phyloP scores from a whole-genome alignment of 139 green algal genomes.

The Mesotaenium endlicherianum region DNA sequence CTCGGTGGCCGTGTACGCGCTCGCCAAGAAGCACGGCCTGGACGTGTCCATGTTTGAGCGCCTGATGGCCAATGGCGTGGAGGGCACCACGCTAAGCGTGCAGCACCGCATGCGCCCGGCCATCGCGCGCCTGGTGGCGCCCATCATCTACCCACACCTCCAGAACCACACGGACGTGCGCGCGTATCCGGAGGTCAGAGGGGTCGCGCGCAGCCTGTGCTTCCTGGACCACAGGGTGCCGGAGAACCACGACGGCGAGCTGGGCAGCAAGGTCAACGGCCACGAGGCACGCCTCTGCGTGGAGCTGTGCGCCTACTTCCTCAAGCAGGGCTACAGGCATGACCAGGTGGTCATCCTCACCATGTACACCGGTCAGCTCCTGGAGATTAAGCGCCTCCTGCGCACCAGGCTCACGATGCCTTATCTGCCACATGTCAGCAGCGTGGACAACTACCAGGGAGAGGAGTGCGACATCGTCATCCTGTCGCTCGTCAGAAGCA shows the following conservation, averaged over 20 bases:
- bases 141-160: conserved; percentile 61
- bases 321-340: conserved; percentile 62
- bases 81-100: conserved; percentile 50
- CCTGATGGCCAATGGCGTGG: conserved; percentile 42
- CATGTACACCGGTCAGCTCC: conserved; percentile 75
- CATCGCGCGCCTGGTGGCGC: conserved; percentile 58
- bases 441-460: conserved; percentile 63
- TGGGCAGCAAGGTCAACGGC: conserved; percentile 64
- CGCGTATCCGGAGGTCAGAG: conserved; percentile 31
- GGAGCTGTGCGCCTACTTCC: conserved; percentile 60
- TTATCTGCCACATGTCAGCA: no score
- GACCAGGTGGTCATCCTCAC: conserved; percentile 73
- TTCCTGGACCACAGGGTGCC: conserved; percentile 65
- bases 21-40: conserved; percentile 58
- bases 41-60: conserved; percentile 79
- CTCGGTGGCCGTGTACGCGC: conserved; percentile 67
- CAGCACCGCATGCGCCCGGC: conserved; percentile 76
- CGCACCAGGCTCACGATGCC: no score
- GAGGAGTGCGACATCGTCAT: conserved; percentile 73
- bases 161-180: conserved; percentile 43
- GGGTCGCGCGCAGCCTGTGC: conserved; percentile 55
- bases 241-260: conserved; percentile 59
- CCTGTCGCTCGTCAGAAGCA: conserved; percentile 71
- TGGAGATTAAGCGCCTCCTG: no score
- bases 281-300: conserved; percentile 63